Evolutionary conservation across 768 basidiomycete species (phyloP).

Genomic region (Saitozyma podzolica): DNA sequence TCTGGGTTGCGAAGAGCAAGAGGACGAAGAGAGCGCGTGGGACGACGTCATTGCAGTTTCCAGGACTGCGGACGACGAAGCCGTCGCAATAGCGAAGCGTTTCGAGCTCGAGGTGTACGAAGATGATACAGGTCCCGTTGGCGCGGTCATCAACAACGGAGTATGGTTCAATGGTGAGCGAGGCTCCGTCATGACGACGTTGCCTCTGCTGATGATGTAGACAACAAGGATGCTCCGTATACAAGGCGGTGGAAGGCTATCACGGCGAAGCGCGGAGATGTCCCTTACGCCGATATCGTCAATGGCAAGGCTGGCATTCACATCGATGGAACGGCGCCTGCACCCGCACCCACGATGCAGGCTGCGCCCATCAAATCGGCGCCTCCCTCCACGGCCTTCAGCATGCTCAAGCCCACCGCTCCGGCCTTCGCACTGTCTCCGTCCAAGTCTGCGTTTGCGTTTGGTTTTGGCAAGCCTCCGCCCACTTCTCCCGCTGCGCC

Average conservation of each 20-base stretch:
- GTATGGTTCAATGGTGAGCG: slow-evolving; percentile 41
- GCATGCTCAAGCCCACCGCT: background rate
- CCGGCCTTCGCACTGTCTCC: background rate
- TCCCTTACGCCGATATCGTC: slow-evolving; percentile 45
- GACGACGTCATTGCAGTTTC: slow-evolving; percentile 29
- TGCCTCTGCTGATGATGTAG: slow-evolving; percentile 4
- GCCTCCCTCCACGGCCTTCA: background rate
- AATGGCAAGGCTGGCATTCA: slow-evolving; percentile 43
- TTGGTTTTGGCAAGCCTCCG: background rate
- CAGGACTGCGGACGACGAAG: slow-evolving; percentile 30
- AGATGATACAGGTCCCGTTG: slow-evolving; percentile 29
- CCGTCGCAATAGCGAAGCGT: slow-evolving; percentile 28
- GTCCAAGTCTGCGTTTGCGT: background rate
- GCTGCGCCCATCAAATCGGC: slow-evolving; percentile 12
- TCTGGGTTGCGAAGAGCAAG: slow-evolving; percentile 53
- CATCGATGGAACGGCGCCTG: slow-evolving; percentile 21
- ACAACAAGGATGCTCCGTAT: slow-evolving; percentile 42
- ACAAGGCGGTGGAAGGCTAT: slow-evolving; percentile 39
- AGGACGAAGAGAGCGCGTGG: slow-evolving; percentile 42
- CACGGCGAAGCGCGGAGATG: slow-evolving; percentile 44
- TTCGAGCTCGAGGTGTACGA: slow-evolving; percentile 34
- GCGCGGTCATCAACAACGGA: slow-evolving; percentile 39
- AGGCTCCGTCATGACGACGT: background rate
- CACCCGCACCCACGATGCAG: no score
- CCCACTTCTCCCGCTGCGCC: background rate